These are phyloP conservation scores for Penicillium thymicola DNA, from an alignment of 2,329 filamentous ascomycete species.

Conservation along the genomic window DNA sequence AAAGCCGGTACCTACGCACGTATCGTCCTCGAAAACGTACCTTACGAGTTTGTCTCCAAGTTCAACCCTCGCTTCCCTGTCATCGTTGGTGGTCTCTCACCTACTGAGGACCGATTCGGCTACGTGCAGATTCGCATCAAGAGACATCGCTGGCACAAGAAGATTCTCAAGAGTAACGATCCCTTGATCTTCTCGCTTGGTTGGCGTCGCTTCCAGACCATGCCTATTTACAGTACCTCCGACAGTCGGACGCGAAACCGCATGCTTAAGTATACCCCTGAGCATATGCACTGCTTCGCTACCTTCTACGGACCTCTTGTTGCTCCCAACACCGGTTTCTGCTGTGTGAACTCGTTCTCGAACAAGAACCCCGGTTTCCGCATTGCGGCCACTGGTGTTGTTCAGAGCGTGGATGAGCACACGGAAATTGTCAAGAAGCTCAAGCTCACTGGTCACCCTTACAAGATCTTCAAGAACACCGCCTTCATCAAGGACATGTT, in stretches of 20 bases:
- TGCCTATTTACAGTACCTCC: conserved; percentile 91
- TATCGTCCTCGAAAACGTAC: conserved; percentile 82
- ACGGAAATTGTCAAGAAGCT: conserved; percentile 99
- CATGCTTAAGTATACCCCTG: conserved; percentile 98
- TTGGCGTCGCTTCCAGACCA: conserved; percentile 90
- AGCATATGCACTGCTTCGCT: conserved; percentile 98
- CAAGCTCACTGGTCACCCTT: conserved; percentile 87
- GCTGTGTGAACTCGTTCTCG: conserved; percentile 85
- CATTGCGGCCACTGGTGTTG: conserved; percentile 89
- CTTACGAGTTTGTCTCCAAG: conserved; percentile 79
- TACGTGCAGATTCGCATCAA: conserved; percentile 96
- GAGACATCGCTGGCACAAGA: conserved; percentile 97
- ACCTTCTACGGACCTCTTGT: conserved; percentile 95
- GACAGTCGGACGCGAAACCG: conserved; percentile 91
- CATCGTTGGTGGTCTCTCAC: conserved; percentile 83
- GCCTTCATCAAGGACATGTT: conserved; percentile 99
- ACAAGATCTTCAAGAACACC: conserved; percentile 99
- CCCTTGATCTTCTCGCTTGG: conserved; percentile 95
- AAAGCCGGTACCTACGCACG: conserved; percentile 90
- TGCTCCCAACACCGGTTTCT: conserved; percentile 93
- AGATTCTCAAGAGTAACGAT: conserved; percentile 97
- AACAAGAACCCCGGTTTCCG: conserved; percentile 84
- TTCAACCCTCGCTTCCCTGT: conserved; percentile 83
- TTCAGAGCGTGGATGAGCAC: conserved; percentile 89
- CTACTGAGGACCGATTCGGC: conserved; percentile 93